Conservation (phyloP, 2,329 filamentous ascomycete genomes). For the Penicillium sp. region DNA sequence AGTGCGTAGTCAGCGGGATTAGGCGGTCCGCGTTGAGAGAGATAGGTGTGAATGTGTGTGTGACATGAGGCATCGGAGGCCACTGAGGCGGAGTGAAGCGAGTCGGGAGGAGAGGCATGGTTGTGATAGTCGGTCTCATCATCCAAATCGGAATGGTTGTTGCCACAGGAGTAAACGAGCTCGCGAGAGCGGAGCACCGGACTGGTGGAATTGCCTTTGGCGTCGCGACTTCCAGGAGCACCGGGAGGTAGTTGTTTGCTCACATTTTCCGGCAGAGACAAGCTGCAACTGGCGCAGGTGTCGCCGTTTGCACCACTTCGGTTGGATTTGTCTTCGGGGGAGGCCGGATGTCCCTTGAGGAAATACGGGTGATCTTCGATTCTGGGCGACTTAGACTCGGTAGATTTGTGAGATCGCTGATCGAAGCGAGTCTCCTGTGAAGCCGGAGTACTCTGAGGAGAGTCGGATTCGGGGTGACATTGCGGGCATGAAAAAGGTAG, state of each 20-base stretch:
- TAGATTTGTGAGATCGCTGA: slow-evolving; percentile 10
- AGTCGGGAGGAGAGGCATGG: slow-evolving; percentile 40
- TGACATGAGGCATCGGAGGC: slow-evolving; percentile 51
- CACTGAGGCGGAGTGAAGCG: slow-evolving; percentile 41
- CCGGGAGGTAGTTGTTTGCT: slow-evolving; percentile 54
- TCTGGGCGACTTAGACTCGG: slow-evolving; percentile 28
- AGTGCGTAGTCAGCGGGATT: slow-evolving; percentile 55
- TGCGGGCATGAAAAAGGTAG: slow-evolving; percentile 54
- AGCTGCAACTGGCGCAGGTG: slow-evolving; percentile 57
- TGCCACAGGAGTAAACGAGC: slow-evolving; percentile 52
- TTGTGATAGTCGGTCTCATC: slow-evolving; percentile 37
- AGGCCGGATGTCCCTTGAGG: slow-evolving; percentile 36
- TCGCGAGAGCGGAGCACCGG: slow-evolving; percentile 56
- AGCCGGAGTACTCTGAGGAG: slow-evolving; percentile 35
- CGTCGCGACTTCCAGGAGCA: slow-evolving; percentile 51
- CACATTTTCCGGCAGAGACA: slow-evolving; percentile 54
- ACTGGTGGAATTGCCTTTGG: slow-evolving; percentile 51
- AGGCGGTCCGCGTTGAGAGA: slow-evolving; percentile 56
- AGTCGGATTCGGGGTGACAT: slow-evolving; percentile 47
- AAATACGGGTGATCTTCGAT: slow-evolving; percentile 55
- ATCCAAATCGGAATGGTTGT: slow-evolving; percentile 36
- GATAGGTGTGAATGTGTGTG: slow-evolving; percentile 57
- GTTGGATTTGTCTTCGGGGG: slow-evolving; percentile 46
- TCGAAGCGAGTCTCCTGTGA: slow-evolving; percentile 21
- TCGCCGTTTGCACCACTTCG: slow-evolving; percentile 49